These are phyloP conservation scores for Polygonum maritimum DNA, from an alignment of 148 eudicot species.

Conservation along the genomic window DNA sequence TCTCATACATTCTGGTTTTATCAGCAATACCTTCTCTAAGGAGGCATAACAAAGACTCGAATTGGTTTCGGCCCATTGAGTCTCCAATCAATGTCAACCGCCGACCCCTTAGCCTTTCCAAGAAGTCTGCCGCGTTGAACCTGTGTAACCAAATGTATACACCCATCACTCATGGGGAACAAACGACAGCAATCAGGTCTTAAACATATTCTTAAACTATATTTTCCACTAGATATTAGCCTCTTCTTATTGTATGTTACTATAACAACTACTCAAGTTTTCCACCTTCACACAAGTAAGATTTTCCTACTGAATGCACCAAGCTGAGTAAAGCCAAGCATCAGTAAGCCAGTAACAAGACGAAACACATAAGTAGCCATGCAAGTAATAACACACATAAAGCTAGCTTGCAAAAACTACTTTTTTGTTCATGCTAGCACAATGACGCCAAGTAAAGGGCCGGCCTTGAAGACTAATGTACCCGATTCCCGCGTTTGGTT, in stretches of 20 bases:
- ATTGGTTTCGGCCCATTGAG: conserved; percentile 93
- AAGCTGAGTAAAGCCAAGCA: background rate
- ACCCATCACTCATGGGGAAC: too few species aligned
- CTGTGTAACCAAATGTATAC: conserved; percentile 18
- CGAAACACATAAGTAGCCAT: background rate
- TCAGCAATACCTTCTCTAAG: conserved; percentile 64
- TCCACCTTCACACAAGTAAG: background rate
- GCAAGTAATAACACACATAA: too few species aligned
- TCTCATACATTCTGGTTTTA: conserved; percentile 85
- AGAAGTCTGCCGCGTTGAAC: conserved; percentile 78
- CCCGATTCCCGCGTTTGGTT: background rate
- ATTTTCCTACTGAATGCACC: background rate
- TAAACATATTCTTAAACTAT: too few species aligned
- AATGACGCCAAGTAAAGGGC: background rate
- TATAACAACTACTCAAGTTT: too few species aligned
- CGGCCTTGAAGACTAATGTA: background rate
- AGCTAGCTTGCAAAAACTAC: too few species aligned
- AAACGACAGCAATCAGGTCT: too few species aligned
- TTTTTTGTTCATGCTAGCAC: too few species aligned
- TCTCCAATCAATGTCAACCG: conserved; percentile 87
- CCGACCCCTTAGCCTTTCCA: conserved; percentile 72
- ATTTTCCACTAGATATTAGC: too few species aligned
- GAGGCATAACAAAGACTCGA: conserved; percentile 84
- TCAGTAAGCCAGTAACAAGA: background rate
- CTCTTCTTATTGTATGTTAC: too few species aligned